A percentile compares a stretch with the other conserved stretches of the same genome.
Conservation (phyloP, 768 basidiomycete genomes). For the Rhodotorula diobovata region DNA sequence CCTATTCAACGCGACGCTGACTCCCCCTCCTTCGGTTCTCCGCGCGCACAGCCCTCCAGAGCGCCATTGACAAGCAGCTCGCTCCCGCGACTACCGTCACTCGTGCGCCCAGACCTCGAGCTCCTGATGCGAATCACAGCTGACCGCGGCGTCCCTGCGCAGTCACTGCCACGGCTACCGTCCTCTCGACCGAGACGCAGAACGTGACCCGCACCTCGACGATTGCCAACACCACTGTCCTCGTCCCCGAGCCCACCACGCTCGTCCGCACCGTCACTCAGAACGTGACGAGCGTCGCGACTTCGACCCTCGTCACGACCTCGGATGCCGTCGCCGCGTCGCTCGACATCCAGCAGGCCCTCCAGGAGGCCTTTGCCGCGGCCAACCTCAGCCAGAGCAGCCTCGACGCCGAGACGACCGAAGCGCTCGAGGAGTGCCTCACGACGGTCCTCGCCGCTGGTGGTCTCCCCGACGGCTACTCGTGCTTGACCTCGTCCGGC, state of each 20-base stretch:
- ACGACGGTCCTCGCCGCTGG: constrained; percentile 30
- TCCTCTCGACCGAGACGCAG: constrained; percentile 41
- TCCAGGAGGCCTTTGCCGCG: constrained; percentile 38
- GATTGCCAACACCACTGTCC: constrained; percentile 13
- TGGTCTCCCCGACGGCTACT: constrained; percentile 39
- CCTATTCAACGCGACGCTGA: neutral
- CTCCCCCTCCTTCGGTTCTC: neutral
- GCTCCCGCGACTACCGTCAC: constrained; percentile 10
- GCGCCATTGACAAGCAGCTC: constrained; percentile 24
- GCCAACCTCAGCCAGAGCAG: constrained; percentile 34
- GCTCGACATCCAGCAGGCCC: constrained; percentile 34
- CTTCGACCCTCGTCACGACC: constrained; percentile 29
- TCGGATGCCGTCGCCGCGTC: constrained; percentile 17
- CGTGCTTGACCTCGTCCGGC: constrained; percentile 35
- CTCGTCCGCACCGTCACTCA: constrained; percentile 18
- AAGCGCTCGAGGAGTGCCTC: constrained; percentile 34
- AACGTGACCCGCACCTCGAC: constrained; percentile 47
- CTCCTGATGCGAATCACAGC: neutral
- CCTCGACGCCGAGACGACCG: constrained; percentile 28
- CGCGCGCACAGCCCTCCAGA: neutral
- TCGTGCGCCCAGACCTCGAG: neutral
- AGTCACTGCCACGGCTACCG: constrained; percentile 37
- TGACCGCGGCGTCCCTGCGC: neutral
- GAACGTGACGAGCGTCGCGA: constrained; percentile 13
- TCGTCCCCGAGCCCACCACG: constrained; percentile 21